Evolutionary conservation across 768 basidiomycete genomes (phyloP).

Genomic region (Psilocybe subaeruginosa): DNA sequence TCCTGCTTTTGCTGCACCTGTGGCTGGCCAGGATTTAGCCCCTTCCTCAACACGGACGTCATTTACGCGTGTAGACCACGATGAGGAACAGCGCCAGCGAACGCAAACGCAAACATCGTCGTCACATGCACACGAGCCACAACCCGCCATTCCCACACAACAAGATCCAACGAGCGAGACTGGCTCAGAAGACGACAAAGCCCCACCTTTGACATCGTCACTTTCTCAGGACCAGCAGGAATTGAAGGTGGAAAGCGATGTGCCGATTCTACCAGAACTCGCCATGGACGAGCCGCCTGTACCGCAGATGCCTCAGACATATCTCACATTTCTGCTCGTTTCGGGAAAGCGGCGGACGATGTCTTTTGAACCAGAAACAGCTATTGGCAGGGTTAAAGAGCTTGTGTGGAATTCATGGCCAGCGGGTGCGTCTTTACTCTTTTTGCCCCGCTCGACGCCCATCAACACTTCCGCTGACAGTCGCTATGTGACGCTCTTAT

Average conservation of each 20-base stretch:
- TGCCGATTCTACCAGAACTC: slow-evolving; percentile 10
- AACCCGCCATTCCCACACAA: slow-evolving; percentile 24
- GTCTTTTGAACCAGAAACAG: slow-evolving; percentile 75
- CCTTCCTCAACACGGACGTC: slow-evolving; percentile 48
- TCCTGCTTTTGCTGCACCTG: slow-evolving; percentile 9
- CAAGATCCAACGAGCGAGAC: slow-evolving; percentile 17
- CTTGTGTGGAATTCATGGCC: slow-evolving; percentile 86
- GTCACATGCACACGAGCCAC: slow-evolving; percentile 22
- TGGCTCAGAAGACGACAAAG: slow-evolving; percentile 4
- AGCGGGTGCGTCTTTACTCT: slow-evolving; percentile 46
- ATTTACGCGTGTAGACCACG: slow-evolving; percentile 50
- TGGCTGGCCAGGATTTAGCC: slow-evolving; percentile 9
- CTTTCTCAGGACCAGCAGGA: slow-evolving; percentile 14
- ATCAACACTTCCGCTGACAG: slow-evolving; percentile 13
- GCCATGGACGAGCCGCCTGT: slow-evolving; percentile 26
- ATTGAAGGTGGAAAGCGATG: slow-evolving; percentile 7
- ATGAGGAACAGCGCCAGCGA: slow-evolving; percentile 27
- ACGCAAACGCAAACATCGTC: slow-evolving; percentile 20
- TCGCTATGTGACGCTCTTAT: slow-evolving; percentile 1
- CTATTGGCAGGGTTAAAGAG: slow-evolving; percentile 80
- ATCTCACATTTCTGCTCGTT: slow-evolving; percentile 73
- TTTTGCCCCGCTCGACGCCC: background rate
- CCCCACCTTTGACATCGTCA: slow-evolving; percentile 6
- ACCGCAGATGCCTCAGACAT: slow-evolving; percentile 66
- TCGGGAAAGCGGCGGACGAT: slow-evolving; percentile 71